Evolutionary conservation across 2,329 filamentous ascomycete genomes (phyloP).

Genomic region (Penicillium sp.): DNA sequence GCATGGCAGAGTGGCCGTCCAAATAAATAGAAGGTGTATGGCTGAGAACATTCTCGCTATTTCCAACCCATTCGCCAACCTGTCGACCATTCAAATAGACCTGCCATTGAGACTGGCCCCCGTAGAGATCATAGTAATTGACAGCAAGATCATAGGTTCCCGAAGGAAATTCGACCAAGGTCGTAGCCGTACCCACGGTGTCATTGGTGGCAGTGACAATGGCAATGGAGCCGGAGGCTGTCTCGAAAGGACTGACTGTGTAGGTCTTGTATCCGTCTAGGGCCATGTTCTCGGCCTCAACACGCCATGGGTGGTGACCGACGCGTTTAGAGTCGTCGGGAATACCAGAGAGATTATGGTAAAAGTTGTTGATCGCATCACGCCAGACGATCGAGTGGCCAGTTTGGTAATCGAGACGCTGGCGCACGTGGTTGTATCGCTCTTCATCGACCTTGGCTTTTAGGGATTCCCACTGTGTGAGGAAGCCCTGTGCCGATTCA

Average conservation of each 20-base stretch:
- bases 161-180: slow-evolving; percentile 47
- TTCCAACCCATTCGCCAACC: slow-evolving; percentile 59
- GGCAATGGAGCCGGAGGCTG: slow-evolving; percentile 55
- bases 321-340: slow-evolving; percentile 58
- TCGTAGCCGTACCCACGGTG: slow-evolving; percentile 51
- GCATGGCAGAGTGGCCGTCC: slow-evolving; percentile 64
- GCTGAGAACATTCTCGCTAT: slow-evolving; percentile 60
- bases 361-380: slow-evolving; percentile 65
- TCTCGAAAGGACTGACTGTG: slow-evolving; percentile 57
- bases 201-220: slow-evolving; percentile 57
- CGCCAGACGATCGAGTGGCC: slow-evolving; percentile 70
- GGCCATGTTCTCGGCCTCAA: slow-evolving; percentile 67
- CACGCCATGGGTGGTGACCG: slow-evolving; percentile 61
- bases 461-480: slow-evolving; percentile 23
- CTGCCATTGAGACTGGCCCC: slow-evolving; percentile 58
- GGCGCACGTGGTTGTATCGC: slow-evolving; percentile 59
- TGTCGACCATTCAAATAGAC: slow-evolving; percentile 53
- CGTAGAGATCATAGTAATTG: slow-evolving; percentile 64
- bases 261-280: slow-evolving; percentile 58
- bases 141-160: slow-evolving; percentile 64
- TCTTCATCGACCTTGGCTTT: slow-evolving; percentile 33
- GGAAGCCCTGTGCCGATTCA: slow-evolving; percentile 59
- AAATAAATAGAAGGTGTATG: slow-evolving; percentile 58
- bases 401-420: slow-evolving; percentile 63
- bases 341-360: slow-evolving; percentile 60